Evolutionary conservation across 495 filamentous ascomycete genomes (phyloP), one percentile per base, ranked within the genome.

Genomic region (Hypoxylon rickii): DNA sequence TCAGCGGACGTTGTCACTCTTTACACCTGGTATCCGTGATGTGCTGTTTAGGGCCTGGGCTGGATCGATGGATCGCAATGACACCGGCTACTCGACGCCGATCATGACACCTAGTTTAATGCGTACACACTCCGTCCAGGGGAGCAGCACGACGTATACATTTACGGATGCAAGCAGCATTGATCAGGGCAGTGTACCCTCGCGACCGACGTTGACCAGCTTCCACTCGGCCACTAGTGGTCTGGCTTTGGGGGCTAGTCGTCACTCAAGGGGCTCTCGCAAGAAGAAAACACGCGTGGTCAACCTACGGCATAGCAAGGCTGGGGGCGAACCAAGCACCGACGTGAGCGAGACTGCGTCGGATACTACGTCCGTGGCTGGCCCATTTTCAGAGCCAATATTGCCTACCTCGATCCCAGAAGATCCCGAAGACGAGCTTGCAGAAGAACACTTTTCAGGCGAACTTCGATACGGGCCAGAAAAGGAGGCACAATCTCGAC

Each of bases 261-360:
- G 84, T 29, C 82, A 87, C 61, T 80, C 84, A 6, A 86, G 89
- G 67, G 72, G 79, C 19, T 81, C 82, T 20, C 81, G 89, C 22
- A 92, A 87, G 68, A 88, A 90, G 70, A 97, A 96, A 81, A 92
- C 84, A 54, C 83, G 94, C n/a, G 89, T 98, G 21, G 90, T 98
- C 51, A 92, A 97, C 67, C 73, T 98, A 36, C 87, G 92, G 4
- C 83, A 81, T 52, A 79, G 80, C 32, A 84, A 79, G 66, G 70
- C 79, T 33, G 79, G 82, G 26, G 76, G 77, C n/a, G 79, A 84
- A 55, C 80, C 78, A 31, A 63, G 57, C 38, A 80, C 75, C 42
- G 78, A 81, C 26, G 52, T 53, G 17, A 75, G 72, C 20, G 77
- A 79, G 15, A 57, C 39, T 15, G 37, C 56, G 8, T 73, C 74